These are phyloP conservation scores for Sordariomycetes sp. DNA, from an alignment of 2,329 filamentous ascomycete genomes.

Conservation along the genomic window DNA sequence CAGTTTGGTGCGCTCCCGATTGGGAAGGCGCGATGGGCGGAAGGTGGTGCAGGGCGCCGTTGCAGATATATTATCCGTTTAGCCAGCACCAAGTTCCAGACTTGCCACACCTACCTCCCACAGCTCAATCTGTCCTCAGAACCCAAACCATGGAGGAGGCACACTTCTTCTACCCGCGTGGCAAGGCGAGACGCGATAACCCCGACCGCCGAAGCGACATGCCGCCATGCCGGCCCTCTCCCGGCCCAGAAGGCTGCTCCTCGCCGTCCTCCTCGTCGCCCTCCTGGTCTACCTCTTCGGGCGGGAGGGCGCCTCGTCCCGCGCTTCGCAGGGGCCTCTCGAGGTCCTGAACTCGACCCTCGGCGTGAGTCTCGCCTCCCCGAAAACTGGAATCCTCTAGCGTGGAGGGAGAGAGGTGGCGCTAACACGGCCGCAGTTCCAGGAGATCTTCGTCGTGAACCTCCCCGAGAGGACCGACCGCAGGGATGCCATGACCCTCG, in stretches of 20 bases:
- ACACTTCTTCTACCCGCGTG: not conserved
- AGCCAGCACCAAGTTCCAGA: not conserved
- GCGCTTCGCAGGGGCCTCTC: not conserved
- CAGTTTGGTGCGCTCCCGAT: too few species aligned
- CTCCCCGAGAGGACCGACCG: constrained; percentile 38
- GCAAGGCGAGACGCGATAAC: not conserved
- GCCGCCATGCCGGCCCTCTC: not conserved
- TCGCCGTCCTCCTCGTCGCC: not conserved
- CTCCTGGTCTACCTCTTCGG: not conserved
- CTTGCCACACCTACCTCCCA: not conserved
- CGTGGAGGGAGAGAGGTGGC: not conserved
- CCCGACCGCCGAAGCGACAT: not conserved
- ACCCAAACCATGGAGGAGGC: not conserved
- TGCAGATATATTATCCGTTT: not conserved
- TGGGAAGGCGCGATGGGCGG: too few species aligned
- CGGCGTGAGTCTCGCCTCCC: not conserved
- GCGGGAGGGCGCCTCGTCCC: not conserved
- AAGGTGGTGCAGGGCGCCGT: not conserved
- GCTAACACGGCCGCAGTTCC: constrained; percentile 28
- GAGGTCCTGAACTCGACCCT: constrained; percentile 3
- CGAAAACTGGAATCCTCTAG: not conserved
- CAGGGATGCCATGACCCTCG: constrained; percentile 35
- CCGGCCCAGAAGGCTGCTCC: not conserved
- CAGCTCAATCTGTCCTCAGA: not conserved
- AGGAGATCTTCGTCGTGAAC: constrained; percentile 40